These are phyloP conservation scores for Brassica balearica DNA, from an alignment of 441 rosid species.

Conservation along the genomic window DNA sequence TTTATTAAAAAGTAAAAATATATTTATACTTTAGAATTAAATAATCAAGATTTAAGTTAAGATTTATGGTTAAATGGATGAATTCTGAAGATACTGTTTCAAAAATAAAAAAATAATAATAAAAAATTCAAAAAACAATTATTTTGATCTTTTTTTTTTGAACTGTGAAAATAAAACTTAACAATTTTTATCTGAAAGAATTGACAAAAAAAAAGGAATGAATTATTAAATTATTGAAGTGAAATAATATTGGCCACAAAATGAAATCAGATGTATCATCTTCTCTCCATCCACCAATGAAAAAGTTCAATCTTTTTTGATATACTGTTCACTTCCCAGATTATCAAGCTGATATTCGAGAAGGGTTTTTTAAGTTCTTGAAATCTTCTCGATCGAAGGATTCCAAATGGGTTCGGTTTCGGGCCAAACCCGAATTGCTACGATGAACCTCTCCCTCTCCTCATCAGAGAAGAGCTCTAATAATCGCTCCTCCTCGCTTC, in stretches of 20 bases:
- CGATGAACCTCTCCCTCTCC: constrained; percentile 43
- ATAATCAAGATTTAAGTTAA: too few relatives aligned
- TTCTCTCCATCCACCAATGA: constrained; percentile 32
- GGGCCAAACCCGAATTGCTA: constrained; percentile 43
- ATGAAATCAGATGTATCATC: constrained; percentile 14
- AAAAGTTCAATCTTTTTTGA: not conserved
- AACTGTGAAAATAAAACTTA: too few relatives aligned
- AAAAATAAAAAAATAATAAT: too few relatives aligned
- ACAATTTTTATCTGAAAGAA: too few relatives aligned
- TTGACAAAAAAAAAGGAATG: too few relatives aligned
- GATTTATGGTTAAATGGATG: too few relatives aligned
- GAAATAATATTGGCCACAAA: constrained; percentile 36
- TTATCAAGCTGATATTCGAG: not conserved
- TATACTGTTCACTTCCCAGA: not conserved
- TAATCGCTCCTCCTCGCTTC: constrained; percentile 39
- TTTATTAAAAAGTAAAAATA: too few relatives aligned
- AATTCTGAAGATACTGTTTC: too few relatives aligned
- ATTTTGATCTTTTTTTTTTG: too few relatives aligned
- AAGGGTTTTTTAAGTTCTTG: not conserved
- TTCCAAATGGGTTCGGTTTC: constrained; percentile 46
- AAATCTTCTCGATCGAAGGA: not conserved
- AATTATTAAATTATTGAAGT: not conserved
- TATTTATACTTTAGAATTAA: too few relatives aligned
- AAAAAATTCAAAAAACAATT: too few relatives aligned
- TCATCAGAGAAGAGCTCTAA: constrained; percentile 36